Evolutionary conservation across 1,284 basidiomycete species (phyloP).

Genomic region (Microbotryum lychnidis-dioicae): DNA sequence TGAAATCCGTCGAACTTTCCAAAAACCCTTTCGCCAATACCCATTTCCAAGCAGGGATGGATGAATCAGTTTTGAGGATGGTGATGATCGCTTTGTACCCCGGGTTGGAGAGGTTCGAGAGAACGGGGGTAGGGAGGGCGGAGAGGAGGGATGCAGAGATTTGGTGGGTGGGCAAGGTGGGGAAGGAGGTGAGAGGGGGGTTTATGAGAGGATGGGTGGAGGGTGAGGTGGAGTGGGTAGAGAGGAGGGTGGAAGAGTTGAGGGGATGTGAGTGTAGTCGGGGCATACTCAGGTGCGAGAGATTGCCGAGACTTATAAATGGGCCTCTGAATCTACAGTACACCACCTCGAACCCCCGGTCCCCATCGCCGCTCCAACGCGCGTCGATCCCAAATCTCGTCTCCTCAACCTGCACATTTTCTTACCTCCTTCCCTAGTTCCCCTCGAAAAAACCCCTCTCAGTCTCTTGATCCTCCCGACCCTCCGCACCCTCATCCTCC

Average conservation of each 20-base stretch:
- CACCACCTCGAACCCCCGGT: too few species aligned
- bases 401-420: neutral
- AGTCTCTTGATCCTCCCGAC: slow-evolving; percentile 17
- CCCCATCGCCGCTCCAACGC: too few species aligned
- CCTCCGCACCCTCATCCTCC: slow-evolving; percentile 17
- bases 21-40: slow-evolving; percentile 57
- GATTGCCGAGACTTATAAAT: too few species aligned
- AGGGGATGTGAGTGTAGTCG: neutral
- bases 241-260: neutral
- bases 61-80: too few species aligned
- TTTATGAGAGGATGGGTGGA: too few species aligned
- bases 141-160: slow-evolving; percentile 81
- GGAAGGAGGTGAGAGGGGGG: slow-evolving; percentile 1
- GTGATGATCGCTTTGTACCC: too few species aligned
- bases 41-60: too few species aligned
- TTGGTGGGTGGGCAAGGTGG: slow-evolving; percentile 64
- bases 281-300: too few species aligned
- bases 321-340: too few species aligned
- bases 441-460: neutral
- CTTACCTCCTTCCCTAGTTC: neutral
- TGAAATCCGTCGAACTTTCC: slow-evolving; percentile 53
- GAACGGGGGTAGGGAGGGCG: slow-evolving; percentile 52
- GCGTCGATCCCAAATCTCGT: too few species aligned
- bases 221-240: neutral
- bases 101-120: slow-evolving; percentile 50